Evolutionary conservation across 148 eudicot genomes (phyloP).

Genomic region (Persicaria tinctoria): DNA sequence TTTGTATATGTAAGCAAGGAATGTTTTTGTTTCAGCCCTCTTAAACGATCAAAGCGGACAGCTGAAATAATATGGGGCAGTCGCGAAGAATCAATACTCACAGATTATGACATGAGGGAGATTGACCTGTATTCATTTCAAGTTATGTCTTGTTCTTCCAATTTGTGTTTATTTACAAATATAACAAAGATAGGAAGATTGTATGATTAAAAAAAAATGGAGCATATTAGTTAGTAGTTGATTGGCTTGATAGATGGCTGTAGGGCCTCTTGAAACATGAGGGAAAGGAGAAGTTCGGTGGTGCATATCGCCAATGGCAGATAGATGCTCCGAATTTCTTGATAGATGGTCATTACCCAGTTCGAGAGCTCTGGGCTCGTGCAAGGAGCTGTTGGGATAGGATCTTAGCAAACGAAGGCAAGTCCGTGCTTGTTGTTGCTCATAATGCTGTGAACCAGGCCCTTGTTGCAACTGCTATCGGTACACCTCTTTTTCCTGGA

Average conservation of each 20-base stretch:
- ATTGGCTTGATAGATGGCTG: slow-evolving; percentile 21
- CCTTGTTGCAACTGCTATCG: slow-evolving; percentile 85
- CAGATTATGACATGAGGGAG: slow-evolving; percentile 72
- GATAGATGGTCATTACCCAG: slow-evolving; percentile 87
- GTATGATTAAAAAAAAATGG: too few species aligned
- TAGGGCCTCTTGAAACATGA: slow-evolving; percentile 95
- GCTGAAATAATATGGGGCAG: slow-evolving; percentile 89
- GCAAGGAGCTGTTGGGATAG: slow-evolving; percentile 77
- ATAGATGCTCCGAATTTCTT: slow-evolving; percentile 70
- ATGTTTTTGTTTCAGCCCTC: slow-evolving; percentile 46
- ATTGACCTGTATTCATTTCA: slow-evolving; percentile 91
- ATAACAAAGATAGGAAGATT: not conserved
- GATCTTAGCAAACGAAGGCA: slow-evolving; percentile 67
- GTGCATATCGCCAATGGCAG: slow-evolving; percentile 73
- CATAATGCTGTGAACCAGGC: slow-evolving; percentile 99
- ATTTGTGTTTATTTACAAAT: not conserved
- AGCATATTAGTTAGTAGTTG: slow-evolving; percentile 15
- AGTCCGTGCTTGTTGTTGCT: slow-evolving; percentile 94
- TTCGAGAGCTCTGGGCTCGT: slow-evolving; percentile 86
- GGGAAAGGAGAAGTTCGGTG: slow-evolving; percentile 72
- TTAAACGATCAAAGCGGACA: slow-evolving; percentile 76
- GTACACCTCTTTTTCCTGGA: slow-evolving; percentile 29
- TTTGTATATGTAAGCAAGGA: not conserved
- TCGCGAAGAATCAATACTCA: slow-evolving; percentile 64
- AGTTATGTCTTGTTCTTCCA: slow-evolving; percentile 39